phyloP scores from a whole-genome alignment of 2,329 filamentous ascomycete species.

The Aspergillus tamarii region DNA sequence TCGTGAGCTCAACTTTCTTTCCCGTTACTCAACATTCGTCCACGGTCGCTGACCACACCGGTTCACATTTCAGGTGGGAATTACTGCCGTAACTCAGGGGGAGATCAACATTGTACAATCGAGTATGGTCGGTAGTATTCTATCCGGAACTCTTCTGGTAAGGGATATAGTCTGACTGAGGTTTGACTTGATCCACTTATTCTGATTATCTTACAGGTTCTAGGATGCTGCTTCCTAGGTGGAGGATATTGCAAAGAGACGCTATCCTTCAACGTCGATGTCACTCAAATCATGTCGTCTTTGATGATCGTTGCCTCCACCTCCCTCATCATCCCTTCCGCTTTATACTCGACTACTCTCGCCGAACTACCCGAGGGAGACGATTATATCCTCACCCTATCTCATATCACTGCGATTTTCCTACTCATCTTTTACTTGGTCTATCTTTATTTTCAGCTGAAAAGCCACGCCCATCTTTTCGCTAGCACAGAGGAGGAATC shows the following conservation, averaged over 20 bases:
- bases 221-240: constrained; percentile 84
- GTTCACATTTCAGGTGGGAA: constrained; percentile 29
- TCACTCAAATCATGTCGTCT: constrained; percentile 80
- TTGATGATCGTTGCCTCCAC: constrained; percentile 74
- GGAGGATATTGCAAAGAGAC: constrained; percentile 72
- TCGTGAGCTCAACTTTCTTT: neutral
- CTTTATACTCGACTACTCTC: constrained; percentile 21
- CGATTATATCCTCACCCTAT: constrained; percentile 37
- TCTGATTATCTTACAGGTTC: constrained; percentile 48
- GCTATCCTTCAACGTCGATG: constrained; percentile 83
- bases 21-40: neutral
- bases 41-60: neutral
- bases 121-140: constrained; percentile 80
- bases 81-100: constrained; percentile 72
- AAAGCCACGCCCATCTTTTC: constrained; percentile 23
- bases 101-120: constrained; percentile 83
- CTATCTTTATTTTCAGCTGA: constrained; percentile 60
- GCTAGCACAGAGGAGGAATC: constrained; percentile 17
- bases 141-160: constrained; percentile 77
- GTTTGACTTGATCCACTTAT: neutral
- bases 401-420: constrained; percentile 58
- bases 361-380: constrained; percentile 11
- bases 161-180: neutral
- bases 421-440: constrained; percentile 57
- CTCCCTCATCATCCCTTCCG: constrained; percentile 72